Evolutionary conservation across 441 rosid genomes (phyloP).

Genomic region (Biscutella laevigata): DNA sequence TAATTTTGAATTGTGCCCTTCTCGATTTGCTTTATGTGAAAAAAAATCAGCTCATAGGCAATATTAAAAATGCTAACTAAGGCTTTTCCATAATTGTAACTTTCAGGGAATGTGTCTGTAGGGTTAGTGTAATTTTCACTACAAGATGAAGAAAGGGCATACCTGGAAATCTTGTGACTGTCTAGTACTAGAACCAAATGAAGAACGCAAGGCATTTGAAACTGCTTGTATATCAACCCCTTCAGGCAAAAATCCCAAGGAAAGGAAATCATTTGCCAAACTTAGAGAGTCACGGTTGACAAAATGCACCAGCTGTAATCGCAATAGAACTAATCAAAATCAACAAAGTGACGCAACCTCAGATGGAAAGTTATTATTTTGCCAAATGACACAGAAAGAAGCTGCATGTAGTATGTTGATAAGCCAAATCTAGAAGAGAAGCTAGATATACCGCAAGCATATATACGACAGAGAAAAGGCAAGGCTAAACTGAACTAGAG

Average conservation of each 20-base stretch:
- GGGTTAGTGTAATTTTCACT: neutral
- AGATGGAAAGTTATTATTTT: neutral
- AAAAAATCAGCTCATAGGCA: neutral
- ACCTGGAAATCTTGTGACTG: conserved; percentile 97
- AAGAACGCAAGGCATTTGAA: conserved; percentile 66
- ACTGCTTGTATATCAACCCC: conserved; percentile 70
- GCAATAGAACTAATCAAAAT: conserved; percentile 33
- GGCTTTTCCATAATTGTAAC: neutral
- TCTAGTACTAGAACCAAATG: conserved; percentile 64
- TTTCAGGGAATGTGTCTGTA: neutral
- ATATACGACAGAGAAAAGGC: neutral
- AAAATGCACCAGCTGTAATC: conserved; percentile 95
- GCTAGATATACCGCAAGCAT: neutral
- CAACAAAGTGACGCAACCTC: neutral
- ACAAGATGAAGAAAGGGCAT: conserved; percentile 12
- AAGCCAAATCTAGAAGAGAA: neutral
- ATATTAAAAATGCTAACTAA: neutral
- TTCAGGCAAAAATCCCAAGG: conserved; percentile 98
- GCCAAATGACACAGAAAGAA: neutral
- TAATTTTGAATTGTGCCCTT: neutral
- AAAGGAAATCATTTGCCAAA: conserved; percentile 97
- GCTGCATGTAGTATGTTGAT: neutral
- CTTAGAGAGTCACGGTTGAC: conserved; percentile 97
- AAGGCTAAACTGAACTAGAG: neutral
- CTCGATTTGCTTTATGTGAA: neutral